Evolutionary conservation across 2,329 filamentous ascomycete species (phyloP).

Genomic region (Akanthomyces dipterigenus): DNA sequence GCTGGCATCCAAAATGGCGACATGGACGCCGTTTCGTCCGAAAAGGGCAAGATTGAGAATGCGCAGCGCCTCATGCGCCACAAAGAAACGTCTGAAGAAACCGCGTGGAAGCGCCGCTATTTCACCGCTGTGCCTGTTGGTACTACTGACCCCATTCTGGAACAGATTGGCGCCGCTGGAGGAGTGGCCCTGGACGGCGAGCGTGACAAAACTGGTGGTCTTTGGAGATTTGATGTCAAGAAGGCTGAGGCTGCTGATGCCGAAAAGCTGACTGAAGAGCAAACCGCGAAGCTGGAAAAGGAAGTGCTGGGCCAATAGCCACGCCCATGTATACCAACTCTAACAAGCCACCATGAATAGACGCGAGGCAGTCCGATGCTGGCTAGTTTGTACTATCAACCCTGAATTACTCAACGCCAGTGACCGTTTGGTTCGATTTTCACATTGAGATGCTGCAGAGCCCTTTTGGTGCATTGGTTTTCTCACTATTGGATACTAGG

Average conservation of each 20-base stretch:
- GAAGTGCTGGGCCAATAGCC: constrained; percentile 35
- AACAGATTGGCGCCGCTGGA: constrained; percentile 36
- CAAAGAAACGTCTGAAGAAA: constrained; percentile 67
- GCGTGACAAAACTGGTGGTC: constrained; percentile 52
- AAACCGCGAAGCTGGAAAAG: constrained; percentile 37
- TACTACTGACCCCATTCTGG: constrained; percentile 36
- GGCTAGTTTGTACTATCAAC: constrained; percentile 1
- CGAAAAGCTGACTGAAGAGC: constrained; percentile 31
- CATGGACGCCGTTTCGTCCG: constrained; percentile 69
- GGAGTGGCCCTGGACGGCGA: constrained; percentile 47
- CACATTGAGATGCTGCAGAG: not conserved
- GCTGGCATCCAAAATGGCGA: constrained; percentile 73
- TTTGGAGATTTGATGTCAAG: constrained; percentile 51
- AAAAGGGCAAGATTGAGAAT: constrained; percentile 88
- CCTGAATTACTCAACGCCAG: not conserved
- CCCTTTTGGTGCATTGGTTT: not conserved
- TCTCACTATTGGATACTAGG: not conserved
- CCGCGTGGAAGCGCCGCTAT: constrained; percentile 76
- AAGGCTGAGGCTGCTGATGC: constrained; percentile 34
- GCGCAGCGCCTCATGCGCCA: constrained; percentile 69
- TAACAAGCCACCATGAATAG: not conserved
- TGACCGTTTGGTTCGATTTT: not conserved
- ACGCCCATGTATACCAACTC: not conserved
- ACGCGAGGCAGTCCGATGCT: not conserved
- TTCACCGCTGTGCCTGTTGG: constrained; percentile 52